Evolutionary conservation across 495 filamentous ascomycete genomes (phyloP), one percentile per base, ranked within the genome.

Genomic region (Neurospora sp.): DNA sequence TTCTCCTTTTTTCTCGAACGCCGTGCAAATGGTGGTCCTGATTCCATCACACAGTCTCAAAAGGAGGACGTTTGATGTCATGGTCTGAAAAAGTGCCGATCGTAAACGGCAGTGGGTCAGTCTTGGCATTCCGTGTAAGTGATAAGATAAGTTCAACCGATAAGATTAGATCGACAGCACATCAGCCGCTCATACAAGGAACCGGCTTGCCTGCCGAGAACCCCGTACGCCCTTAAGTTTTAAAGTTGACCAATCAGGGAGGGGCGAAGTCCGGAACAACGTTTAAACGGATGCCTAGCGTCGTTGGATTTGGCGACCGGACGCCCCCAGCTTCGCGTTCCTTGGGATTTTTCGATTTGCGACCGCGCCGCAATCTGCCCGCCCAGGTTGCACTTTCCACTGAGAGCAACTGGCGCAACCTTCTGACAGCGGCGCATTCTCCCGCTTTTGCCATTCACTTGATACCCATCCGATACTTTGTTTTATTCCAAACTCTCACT

Each of bases 231-330:
- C 11, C n/a, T 24, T 2, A 66, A 19, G 54, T 13, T 62, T 31
- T 9, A 10, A 5, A 1, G 71, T 31, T 17, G 59, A 39, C 74
- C 69, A 75, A 75, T 75, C 28, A 31, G 0, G 17, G 28, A 34
- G 13, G 0, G 0, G 5, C 5, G 19, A 8, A 39, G 17, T 15
- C 4, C 76, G 79, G 76, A 78, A 71, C 5, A 77, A 71, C 37
- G 34, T 43, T 79, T 37, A 70, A 76, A 38, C 80, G 28, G 69
- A 28, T 48, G 69, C 80, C 79, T 81, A 80, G 79, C 77, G 79
- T 73, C 10, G 2, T 76, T 78, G 54, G 78, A 73, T 78, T 81
- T 78, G 75, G 79, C 76, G 78, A 74, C 75, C 19, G 76, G 73
- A 74, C 28, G 42, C 71, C 79, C 79, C 80, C 77, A 76, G 74